Conservation (phyloP, 345 rosid genomes). For the Rhodomyrtus tomentosa region DNA sequence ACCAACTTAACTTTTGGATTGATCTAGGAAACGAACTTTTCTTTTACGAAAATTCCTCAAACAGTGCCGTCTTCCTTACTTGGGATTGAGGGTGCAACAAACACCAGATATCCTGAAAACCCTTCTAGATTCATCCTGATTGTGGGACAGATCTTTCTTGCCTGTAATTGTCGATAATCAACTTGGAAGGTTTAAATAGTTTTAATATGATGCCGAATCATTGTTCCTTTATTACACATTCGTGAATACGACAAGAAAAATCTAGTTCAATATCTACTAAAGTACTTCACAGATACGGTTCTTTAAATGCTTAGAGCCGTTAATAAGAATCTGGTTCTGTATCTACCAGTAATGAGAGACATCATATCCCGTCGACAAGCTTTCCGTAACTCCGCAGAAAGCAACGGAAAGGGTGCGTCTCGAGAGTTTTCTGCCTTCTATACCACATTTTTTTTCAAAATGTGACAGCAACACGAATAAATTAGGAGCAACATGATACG, state of each 20-base stretch:
- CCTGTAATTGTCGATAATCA: not conserved
- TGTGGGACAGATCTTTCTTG: not conserved
- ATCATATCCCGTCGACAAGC: not conserved
- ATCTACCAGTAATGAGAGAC: not conserved
- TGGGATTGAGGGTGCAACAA: not conserved
- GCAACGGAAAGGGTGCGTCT: not conserved
- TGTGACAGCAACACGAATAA: not conserved
- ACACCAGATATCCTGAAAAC: not conserved
- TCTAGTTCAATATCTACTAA: not conserved
- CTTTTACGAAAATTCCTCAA: not conserved
- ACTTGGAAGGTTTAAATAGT: not conserved
- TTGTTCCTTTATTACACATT: not conserved
- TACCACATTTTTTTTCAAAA: not conserved
- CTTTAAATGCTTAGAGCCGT: not conserved
- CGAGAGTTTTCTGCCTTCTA: not conserved
- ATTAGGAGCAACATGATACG: not conserved
- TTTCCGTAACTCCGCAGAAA: not conserved
- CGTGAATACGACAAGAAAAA: not conserved
- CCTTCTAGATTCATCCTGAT: not conserved
- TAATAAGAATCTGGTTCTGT: not conserved
- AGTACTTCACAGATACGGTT: not conserved
- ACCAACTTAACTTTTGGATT: not conserved
- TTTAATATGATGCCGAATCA: not conserved
- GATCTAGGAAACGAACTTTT: not conserved
- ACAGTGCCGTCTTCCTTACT: not conserved